Conservation (phyloP, 495 filamentous ascomycete genomes). For the Hypoxylon fragiforme region DNA sequence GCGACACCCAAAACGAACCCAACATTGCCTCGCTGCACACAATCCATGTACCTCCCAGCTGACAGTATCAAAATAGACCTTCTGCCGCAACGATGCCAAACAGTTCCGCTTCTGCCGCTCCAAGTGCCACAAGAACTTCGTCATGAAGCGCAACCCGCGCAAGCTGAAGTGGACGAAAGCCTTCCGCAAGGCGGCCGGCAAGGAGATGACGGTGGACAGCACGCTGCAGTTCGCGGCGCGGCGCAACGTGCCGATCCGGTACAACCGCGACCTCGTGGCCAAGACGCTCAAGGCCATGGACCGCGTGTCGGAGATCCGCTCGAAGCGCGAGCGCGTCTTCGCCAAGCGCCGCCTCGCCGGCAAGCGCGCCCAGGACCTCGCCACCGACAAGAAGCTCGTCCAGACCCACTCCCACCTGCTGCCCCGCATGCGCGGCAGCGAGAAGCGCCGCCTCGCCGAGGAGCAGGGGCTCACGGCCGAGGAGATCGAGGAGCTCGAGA, state of each 20-base stretch:
- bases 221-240: slow-evolving; percentile 89
- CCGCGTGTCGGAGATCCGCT: slow-evolving; percentile 83
- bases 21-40: not conserved
- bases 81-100: slow-evolving; percentile 54
- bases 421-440: slow-evolving; percentile 61
- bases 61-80: slow-evolving; percentile 7
- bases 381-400: slow-evolving; percentile 82
- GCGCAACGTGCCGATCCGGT: slow-evolving; percentile 91
- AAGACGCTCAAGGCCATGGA: slow-evolving; percentile 91
- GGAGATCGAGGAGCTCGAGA: slow-evolving; percentile 58
- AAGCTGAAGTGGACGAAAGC: slow-evolving; percentile 79
- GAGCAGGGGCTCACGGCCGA: slow-evolving; percentile 55
- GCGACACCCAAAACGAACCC: not conserved
- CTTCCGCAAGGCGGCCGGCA: slow-evolving; percentile 37
- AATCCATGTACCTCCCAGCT: not conserved
- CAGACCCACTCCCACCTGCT: slow-evolving; percentile 88
- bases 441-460: slow-evolving; percentile 51
- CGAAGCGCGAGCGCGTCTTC: slow-evolving; percentile 81
- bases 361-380: slow-evolving; percentile 78
- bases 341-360: slow-evolving; percentile 91
- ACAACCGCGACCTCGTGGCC: slow-evolving; percentile 86
- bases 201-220: slow-evolving; percentile 85
- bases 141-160: slow-evolving; percentile 87
- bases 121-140: slow-evolving; percentile 98
- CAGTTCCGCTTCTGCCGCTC: slow-evolving; percentile 47